phyloP scores from a whole-genome alignment of 371 early-diverging fungal species.

The Syncephalastrum sp. region DNA sequence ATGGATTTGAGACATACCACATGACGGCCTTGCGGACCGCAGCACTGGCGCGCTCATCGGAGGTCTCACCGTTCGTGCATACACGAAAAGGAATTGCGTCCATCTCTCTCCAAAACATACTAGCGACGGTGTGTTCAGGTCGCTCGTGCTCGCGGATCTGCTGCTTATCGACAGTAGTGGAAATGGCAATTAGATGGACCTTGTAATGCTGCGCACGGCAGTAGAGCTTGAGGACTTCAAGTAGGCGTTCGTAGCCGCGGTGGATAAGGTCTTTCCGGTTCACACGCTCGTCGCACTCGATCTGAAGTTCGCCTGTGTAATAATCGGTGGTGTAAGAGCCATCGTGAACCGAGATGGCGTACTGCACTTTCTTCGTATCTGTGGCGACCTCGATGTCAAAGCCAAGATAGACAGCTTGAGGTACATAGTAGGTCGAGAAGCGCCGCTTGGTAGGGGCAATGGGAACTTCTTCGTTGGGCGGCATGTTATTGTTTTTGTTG shows the following conservation, averaged over 20 bases:
- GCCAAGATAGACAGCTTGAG: conserved; percentile 60
- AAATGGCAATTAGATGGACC: conserved; percentile 52
- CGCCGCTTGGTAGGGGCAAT: conserved; percentile 24
- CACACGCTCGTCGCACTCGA: conserved; percentile 9
- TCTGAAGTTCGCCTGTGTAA: conserved; percentile 34
- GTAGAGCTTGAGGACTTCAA: conserved; percentile 42
- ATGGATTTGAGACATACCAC: conserved; percentile 38
- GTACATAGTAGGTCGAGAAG: conserved; percentile 38
- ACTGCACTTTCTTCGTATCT: conserved; percentile 25
- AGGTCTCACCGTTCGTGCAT: conserved; percentile 50
- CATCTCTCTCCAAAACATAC: conserved; percentile 71
- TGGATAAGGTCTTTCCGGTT: conserved; percentile 19
- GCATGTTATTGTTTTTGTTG: conserved; percentile 15
- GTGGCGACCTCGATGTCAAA: conserved; percentile 50
- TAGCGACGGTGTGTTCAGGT: conserved; percentile 35
- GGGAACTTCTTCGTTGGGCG: conserved; percentile 38
- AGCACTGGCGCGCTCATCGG: conserved; percentile 75
- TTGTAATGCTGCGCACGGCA: conserved; percentile 52
- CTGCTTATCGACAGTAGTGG: conserved; percentile 19
- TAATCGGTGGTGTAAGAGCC: conserved; percentile 59
- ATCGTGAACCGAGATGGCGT: conserved; percentile 58
- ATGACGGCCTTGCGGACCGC: conserved; percentile 70
- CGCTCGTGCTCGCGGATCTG: conserved; percentile 24
- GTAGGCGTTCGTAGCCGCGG: conserved; percentile 34
- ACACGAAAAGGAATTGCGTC: conserved; percentile 75